Base-by-base conservation (phyloP, 805 yeast genomes). In the Deakozyma indianensis region DNA sequence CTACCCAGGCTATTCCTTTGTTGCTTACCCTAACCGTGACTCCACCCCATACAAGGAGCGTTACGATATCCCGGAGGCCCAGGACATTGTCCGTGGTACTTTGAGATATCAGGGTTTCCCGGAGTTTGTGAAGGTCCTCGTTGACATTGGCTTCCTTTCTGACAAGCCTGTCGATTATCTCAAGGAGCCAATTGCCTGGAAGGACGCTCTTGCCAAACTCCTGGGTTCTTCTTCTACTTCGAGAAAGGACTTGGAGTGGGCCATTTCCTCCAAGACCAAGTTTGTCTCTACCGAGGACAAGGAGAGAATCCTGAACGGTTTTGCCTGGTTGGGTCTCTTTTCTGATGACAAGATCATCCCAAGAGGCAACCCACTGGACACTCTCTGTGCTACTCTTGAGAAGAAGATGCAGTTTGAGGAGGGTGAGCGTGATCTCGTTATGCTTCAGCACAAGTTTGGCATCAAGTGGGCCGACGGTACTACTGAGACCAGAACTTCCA, bases 41-140 rank as follows among this genome's bases (percentile, higher is more conserved):
- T 88, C 96, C 35, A 86, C 96, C 49, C 75, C 82, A 47, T 92
- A 85, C 76, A 83, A 78, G 72, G 94, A 88, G 66, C 77, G 88
- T 55, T 92, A 92, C 69, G 66, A 75, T 60, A 92, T 92, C 51
- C 98, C 98, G 54, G 98, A 92, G 73, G 97, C 97, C 54, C 86
- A 92, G 61, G 86, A 95, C 49, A 86, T 90, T 51, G 76, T 92
- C 60, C 83, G 98, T 73, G 98, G 98, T 62, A 92, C 98, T 52
- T 75, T 92, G 63, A 79, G 98, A 71, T 92, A 74, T 78, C 96
- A 87, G 71, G 98, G 98, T 43, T 92, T 92, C 90, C 96, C 97
- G 49, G 95, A 90, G 70, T 90, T 92, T 65, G 80, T 88, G 65
- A 88, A 88, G 71, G 96, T 82, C 41, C 75, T 92, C 43, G 97